phyloP scores from a whole-genome alignment of 2,329 filamentous ascomycete species.

The Aspergillus nomiae region DNA sequence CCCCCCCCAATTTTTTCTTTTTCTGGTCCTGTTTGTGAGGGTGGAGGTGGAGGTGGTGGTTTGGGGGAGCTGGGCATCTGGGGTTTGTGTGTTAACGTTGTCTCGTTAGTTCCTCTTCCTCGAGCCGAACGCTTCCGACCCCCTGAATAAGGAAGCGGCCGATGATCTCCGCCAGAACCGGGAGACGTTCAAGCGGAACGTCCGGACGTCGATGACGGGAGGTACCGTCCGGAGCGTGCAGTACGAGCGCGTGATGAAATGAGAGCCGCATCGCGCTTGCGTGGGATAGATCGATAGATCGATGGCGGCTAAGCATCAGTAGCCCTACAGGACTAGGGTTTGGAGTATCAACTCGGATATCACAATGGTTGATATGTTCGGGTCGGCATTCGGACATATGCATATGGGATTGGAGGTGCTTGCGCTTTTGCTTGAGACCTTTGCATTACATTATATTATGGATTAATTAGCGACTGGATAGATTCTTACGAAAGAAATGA shows the following conservation, averaged over 20 bases:
- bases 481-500: slow-evolving; percentile 31
- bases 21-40: not conserved
- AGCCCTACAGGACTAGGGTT: not conserved
- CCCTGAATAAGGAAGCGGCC: slow-evolving; percentile 97
- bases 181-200: slow-evolving; percentile 89
- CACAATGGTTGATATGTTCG: not conserved
- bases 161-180: slow-evolving; percentile 85
- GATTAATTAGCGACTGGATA: slow-evolving; percentile 40
- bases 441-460: slow-evolving; percentile 23
- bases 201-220: slow-evolving; percentile 79
- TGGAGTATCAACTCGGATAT: not conserved
- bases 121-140: slow-evolving; percentile 94
- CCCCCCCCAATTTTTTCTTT: not conserved
- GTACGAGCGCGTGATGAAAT: slow-evolving; percentile 80
- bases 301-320: not conserved
- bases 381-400: not conserved
- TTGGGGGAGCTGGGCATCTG: not conserved
- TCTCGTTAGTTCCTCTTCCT: slow-evolving; percentile 82
- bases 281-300: not conserved
- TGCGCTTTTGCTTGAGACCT: not conserved
- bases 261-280: not conserved
- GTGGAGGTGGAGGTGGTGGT: not conserved
- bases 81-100: not conserved
- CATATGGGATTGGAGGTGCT: not conserved
- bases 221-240: slow-evolving; percentile 70